A percentile compares a stretch with the other conserved stretches of the same genome.
phyloP scores from a whole-genome alignment of 1,284 basidiomycete genomes.

The Quambalaria eucalypti region DNA sequence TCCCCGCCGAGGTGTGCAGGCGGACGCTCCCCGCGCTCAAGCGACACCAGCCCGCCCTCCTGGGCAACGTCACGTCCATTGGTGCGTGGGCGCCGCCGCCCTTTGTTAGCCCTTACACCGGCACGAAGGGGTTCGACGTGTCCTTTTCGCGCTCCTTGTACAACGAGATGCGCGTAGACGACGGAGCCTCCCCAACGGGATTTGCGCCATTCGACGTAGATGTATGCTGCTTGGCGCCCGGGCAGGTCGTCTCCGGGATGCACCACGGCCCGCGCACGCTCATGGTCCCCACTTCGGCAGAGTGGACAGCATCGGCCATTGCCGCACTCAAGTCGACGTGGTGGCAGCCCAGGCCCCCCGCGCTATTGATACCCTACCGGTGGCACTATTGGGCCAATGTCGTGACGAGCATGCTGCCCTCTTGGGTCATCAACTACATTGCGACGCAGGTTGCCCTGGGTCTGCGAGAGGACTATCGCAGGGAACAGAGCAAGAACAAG shows the following conservation, averaged over 20 bases:
- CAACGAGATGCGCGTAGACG: constrained; percentile 10
- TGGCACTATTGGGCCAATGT: constrained; percentile 4
- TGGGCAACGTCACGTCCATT: constrained; percentile 10
- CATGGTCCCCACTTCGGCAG: constrained; percentile 2
- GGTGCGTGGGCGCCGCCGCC: constrained; percentile 12
- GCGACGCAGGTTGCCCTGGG: not conserved
- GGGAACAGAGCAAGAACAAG: too few species aligned
- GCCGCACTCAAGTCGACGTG: constrained; percentile 1
- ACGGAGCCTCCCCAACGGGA: too few species aligned
- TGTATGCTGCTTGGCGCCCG: constrained; percentile 10
- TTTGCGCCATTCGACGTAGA: constrained; percentile 11
- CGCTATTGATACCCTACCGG: constrained; percentile 1
- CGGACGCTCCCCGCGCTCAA: constrained; percentile 9
- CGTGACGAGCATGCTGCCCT: not conserved
- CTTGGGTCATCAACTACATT: not conserved
- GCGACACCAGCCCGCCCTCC: constrained; percentile 7
- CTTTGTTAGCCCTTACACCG: constrained; percentile 9
- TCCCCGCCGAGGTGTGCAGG: constrained; percentile 10
- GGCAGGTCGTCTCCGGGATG: constrained; percentile 11
- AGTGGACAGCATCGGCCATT: constrained; percentile 6
- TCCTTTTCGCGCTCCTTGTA: constrained; percentile 9
- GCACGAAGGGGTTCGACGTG: constrained; percentile 11
- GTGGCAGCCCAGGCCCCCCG: not conserved
- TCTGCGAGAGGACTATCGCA: not conserved
- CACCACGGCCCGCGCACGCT: constrained; percentile 6